These are phyloP conservation scores for Vitis riparia DNA, from an alignment of 164 flowering plant species.

Conservation along the genomic window DNA sequence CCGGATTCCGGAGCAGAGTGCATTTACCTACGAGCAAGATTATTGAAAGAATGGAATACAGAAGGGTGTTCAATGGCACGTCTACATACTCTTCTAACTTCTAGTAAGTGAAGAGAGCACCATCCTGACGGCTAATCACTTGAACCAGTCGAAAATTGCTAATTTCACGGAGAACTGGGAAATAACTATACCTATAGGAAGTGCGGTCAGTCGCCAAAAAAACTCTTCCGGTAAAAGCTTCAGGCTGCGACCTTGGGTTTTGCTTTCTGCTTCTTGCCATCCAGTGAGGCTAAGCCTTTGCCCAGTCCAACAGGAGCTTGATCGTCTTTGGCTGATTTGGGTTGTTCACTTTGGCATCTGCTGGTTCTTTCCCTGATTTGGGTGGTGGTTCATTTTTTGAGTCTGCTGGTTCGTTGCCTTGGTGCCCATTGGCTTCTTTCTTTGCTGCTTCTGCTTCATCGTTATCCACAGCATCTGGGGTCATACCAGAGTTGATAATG, in stretches of 20 bases:
- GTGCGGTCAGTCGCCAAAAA: not conserved
- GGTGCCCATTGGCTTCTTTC: conserved; percentile 35
- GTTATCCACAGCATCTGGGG: conserved; percentile 36
- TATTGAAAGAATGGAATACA: conserved; percentile 9
- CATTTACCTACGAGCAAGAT: not conserved
- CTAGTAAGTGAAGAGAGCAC: not conserved
- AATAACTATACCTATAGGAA: not conserved
- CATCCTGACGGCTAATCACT: not conserved
- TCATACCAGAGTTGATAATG: conserved; percentile 57
- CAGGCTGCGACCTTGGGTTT: conserved; percentile 50
- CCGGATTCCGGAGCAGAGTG: not conserved
- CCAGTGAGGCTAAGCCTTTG: conserved; percentile 59
- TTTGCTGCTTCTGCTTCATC: conserved; percentile 26
- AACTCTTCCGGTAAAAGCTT: conserved; percentile 11
- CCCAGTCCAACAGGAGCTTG: conserved; percentile 82
- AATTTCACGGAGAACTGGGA: not conserved
- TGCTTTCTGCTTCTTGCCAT: conserved; percentile 66
- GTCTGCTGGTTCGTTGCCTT: conserved; percentile 16
- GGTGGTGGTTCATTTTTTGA: conserved; percentile 21
- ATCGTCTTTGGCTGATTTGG: conserved; percentile 26
- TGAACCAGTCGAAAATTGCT: not conserved
- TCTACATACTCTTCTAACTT: too few species aligned
- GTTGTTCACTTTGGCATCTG: conserved; percentile 26
- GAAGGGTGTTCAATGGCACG: too few species aligned
- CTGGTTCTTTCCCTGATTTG: conserved; percentile 14